phyloP scores from a whole-genome alignment of 441 rosid species.

The Arabidopsis hybrid region DNA sequence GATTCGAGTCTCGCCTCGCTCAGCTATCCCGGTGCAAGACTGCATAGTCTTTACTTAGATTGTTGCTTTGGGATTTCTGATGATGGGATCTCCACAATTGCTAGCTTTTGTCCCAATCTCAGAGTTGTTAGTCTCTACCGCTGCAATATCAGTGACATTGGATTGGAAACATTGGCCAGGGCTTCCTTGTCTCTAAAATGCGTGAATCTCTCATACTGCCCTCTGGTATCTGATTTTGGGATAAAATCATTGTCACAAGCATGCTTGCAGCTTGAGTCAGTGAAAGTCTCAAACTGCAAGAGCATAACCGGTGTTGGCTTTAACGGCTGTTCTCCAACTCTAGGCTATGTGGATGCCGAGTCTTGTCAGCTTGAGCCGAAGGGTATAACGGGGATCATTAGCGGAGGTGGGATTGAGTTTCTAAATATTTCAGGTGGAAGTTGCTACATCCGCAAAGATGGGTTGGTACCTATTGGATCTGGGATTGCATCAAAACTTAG shows the following conservation, averaged over 20 bases:
- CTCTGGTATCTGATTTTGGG: conserved; percentile 64
- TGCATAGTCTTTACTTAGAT: conserved; percentile 65
- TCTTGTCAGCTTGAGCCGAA: conserved; percentile 62
- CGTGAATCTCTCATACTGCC: conserved; percentile 68
- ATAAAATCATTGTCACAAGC: conserved; percentile 55
- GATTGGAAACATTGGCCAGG: conserved; percentile 60
- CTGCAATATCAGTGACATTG: conserved; percentile 68
- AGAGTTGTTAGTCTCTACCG: conserved; percentile 64
- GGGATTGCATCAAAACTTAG: conserved; percentile 66
- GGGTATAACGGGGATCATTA: conserved; percentile 65
- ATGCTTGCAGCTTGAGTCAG: conserved; percentile 65
- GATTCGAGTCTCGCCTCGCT: conserved; percentile 65
- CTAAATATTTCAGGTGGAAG: conserved; percentile 53
- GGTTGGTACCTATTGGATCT: conserved; percentile 60
- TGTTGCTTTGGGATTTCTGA: conserved; percentile 77
- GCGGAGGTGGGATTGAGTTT: conserved; percentile 84
- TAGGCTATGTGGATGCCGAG: conserved; percentile 66
- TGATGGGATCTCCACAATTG: conserved; percentile 58
- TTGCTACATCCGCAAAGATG: conserved; percentile 44
- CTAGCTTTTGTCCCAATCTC: conserved; percentile 62
- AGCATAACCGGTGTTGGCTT: conserved; percentile 65
- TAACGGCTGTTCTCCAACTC: conserved; percentile 60
- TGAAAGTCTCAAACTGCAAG: conserved; percentile 66
- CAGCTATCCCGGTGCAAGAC: conserved; percentile 54
- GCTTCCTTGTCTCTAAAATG: conserved; percentile 54